Conservation (phyloP, 2,329 filamentous ascomycete species). For the Emmonsiellopsis sp. region DNA sequence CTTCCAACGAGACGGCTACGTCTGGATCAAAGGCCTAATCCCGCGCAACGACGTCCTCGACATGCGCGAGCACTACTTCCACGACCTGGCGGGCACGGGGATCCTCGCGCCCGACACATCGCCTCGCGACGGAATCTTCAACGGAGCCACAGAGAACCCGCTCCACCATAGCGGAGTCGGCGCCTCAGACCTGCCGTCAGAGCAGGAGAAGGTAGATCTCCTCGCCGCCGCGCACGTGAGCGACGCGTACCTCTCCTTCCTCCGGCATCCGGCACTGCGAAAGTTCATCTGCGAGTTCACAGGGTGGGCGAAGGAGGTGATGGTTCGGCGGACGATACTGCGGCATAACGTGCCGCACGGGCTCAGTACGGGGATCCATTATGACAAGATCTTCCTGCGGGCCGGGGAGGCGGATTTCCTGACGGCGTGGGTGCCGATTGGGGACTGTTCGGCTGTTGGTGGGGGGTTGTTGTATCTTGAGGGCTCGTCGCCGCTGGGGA, state of each 20-base stretch:
- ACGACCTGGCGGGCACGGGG: slow-evolving; percentile 28
- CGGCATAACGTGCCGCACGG: slow-evolving; percentile 32
- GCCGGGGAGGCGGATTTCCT: slow-evolving; percentile 26
- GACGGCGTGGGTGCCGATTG: slow-evolving; percentile 30
- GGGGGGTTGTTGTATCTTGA: slow-evolving; percentile 38
- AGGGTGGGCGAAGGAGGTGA: slow-evolving; percentile 27
- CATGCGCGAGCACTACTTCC: slow-evolving; percentile 34
- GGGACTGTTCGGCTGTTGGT: slow-evolving; percentile 26
- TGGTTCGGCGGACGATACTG: slow-evolving; percentile 28
- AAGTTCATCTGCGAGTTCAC: slow-evolving; percentile 29
- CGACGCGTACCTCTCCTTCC: slow-evolving; percentile 24
- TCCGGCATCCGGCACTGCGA: slow-evolving; percentile 27
- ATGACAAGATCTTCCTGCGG: slow-evolving; percentile 35
- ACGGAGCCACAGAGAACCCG: slow-evolving; percentile 23
- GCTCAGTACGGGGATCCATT: slow-evolving; percentile 32
- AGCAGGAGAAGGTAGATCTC: slow-evolving; percentile 17
- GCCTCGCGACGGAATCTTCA: slow-evolving; percentile 35
- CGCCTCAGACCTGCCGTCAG: slow-evolving; percentile 20
- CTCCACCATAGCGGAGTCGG: slow-evolving; percentile 28
- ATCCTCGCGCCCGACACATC: slow-evolving; percentile 31
- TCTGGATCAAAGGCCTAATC: slow-evolving; percentile 35
- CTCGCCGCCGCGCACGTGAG: slow-evolving; percentile 26
- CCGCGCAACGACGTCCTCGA: slow-evolving; percentile 36
- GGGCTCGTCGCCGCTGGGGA: slow-evolving; percentile 26
- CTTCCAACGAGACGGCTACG: slow-evolving; percentile 31